Percentiles rank a stretch among this genome's conserved stretches.
Conservation (phyloP, 1,284 basidiomycete species). For the Vanrija sp. region DNA sequence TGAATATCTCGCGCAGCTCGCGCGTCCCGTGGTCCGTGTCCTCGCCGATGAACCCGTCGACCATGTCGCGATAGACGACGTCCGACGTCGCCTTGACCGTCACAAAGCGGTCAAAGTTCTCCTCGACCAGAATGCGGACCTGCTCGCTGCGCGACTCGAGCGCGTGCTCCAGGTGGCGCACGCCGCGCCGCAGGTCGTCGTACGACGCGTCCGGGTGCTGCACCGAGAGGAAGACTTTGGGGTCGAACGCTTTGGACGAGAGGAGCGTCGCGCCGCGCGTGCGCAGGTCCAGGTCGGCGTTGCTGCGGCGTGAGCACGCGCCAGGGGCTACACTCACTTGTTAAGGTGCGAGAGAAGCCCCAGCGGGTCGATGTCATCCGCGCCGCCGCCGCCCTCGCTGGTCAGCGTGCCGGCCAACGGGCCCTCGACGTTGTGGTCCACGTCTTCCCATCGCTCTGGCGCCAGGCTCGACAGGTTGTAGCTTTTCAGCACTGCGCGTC, state of each 20-base stretch:
- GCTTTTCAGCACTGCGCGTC: constrained; percentile 43
- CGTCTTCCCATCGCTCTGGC: constrained; percentile 47
- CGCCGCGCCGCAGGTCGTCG: constrained; percentile 77
- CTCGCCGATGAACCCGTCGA: constrained; percentile 73
- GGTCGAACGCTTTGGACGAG: constrained; percentile 91
- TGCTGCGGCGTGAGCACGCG: constrained; percentile 14
- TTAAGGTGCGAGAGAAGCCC: constrained; percentile 38
- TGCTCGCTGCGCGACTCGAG: constrained; percentile 88
- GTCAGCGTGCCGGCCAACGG: constrained; percentile 38
- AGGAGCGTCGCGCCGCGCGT: constrained; percentile 68
- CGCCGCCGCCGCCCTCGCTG: constrained; percentile 32
- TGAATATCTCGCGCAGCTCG: constrained; percentile 75
- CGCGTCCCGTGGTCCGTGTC: constrained; percentile 77
- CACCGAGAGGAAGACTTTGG: constrained; percentile 84
- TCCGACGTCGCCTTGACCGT: constrained; percentile 95
- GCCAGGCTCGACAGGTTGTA: constrained; percentile 46
- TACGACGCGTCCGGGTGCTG: constrained; percentile 96
- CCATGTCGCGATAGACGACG: constrained; percentile 89
- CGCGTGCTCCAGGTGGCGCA: constrained; percentile 64
- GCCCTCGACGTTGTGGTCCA: constrained; percentile 46
- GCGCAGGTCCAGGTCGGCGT: constrained; percentile 36
- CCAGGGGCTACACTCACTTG: constrained; percentile 27
- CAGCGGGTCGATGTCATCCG: constrained; percentile 47
- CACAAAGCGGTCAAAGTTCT: constrained; percentile 97
- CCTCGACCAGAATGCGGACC: constrained; percentile 88